phyloP scores from a whole-genome alignment of 305 asterid genomes.

The Solanum hybrid region DNA sequence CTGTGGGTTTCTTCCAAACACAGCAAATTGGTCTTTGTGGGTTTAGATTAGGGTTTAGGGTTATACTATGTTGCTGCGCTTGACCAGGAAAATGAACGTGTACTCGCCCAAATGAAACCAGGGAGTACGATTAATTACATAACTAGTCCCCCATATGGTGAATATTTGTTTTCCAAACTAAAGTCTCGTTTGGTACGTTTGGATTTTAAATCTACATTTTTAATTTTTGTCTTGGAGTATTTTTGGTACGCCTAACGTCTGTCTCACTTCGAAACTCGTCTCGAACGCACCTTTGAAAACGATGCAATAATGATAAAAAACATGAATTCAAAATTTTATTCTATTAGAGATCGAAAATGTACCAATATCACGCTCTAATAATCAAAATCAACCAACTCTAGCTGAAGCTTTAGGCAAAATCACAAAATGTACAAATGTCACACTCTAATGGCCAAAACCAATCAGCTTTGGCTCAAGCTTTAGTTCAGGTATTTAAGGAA shows the following conservation, averaged over 20 bases:
- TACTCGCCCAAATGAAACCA: neutral
- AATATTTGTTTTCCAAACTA: no score
- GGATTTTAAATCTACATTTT: neutral
- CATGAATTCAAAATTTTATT: neutral
- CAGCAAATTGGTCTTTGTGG: neutral
- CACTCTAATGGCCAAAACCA: neutral
- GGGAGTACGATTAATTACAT: neutral
- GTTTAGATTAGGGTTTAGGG: slow-evolving; percentile 15
- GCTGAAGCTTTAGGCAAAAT: neutral
- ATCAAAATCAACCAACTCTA: neutral
- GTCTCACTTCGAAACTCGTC: neutral
- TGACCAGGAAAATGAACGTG: neutral
- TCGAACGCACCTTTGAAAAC: neutral
- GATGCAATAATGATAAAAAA: neutral
- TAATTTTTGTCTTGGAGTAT: no score
- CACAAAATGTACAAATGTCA: neutral
- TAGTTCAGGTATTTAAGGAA: neutral
- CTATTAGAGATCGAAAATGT: neutral
- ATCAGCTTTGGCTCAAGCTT: neutral
- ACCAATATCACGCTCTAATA: fast-evolving
- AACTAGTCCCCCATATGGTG: neutral
- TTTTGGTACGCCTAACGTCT: neutral
- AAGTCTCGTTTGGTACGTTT: neutral
- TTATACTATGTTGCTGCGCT: slow-evolving; percentile 16
- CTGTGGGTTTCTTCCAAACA: neutral